Evolutionary conservation across 192 early-diverging fungal species (phyloP), one percentile per base, ranked within the genome.

Genomic region (Podila horticola): DNA sequence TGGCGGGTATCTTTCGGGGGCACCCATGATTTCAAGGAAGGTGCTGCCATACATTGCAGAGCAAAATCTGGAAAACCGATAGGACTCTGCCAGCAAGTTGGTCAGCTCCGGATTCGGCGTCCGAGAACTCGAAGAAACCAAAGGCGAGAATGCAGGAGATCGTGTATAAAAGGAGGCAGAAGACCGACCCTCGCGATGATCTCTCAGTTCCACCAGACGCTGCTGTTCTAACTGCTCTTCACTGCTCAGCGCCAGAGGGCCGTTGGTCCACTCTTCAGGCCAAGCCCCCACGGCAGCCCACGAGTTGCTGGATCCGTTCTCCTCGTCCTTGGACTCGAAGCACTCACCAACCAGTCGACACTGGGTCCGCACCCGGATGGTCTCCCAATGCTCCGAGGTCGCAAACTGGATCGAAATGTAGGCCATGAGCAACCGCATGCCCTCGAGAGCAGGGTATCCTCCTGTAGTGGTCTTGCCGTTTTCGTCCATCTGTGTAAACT

Each of bases 321-420:
- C 67, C 11, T 74, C 71, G 52, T 75, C 83, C 60, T 64, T 84
- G 50, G 63, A 74, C 29, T 73, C 75, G 15, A 66, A 74, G 24
- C 68, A 85, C 28, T 71, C 74, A 11, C 64, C 74, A 36, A 70
- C 66, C 34, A 77, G 30, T 0, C 64, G 50, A 22, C 74, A 72
- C 28, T 68, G 71, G 15, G 71, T 71, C 20, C 60, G 48, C 15
- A 66, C 71, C 5, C 77, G 66, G 26, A 69, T 73, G 8, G 51
- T 70, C 29, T 86, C 81, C 84, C 81, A 83, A 2, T 49, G 50
- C 11, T 81, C 64, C 11, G 58, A 69, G 0, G 84, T 88, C 22
- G 84, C 74, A 57, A 75, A 74, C 71, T 88, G 84, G 22, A 88
- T 65, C 8, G 79, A 75, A 6, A 84, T 64, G 74, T 84, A 88